A percentile compares a stretch with the other conserved stretches of the same genome.
phyloP scores from a whole-genome alignment of 2,329 filamentous ascomycete species.

The Penicillium sp. region DNA sequence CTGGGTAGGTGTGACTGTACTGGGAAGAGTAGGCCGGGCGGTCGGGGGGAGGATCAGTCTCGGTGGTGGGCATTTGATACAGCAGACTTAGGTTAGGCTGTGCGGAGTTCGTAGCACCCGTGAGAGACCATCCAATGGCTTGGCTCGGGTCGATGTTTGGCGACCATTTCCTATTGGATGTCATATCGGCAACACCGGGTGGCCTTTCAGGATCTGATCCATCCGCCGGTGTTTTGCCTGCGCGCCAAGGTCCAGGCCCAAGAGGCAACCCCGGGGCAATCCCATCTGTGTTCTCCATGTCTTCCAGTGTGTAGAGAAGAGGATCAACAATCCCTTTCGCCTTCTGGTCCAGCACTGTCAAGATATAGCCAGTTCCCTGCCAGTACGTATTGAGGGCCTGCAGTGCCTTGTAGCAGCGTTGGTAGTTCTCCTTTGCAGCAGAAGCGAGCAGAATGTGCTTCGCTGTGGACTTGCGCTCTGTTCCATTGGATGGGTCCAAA shows the following conservation, averaged over 20 bases:
- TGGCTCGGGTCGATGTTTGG: slow-evolving; percentile 54
- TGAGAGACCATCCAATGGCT: slow-evolving; percentile 83
- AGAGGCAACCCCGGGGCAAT: slow-evolving; percentile 54
- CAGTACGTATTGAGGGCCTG: slow-evolving; percentile 81
- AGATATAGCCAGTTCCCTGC: slow-evolving; percentile 83
- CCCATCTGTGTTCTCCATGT: slow-evolving; percentile 72
- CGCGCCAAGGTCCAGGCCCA: slow-evolving; percentile 54
- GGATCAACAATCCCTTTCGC: slow-evolving; percentile 83
- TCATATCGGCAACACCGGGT: slow-evolving; percentile 28
- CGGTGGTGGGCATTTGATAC: slow-evolving; percentile 62
- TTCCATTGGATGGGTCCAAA: slow-evolving; percentile 29
- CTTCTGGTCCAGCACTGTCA: slow-evolving; percentile 84
- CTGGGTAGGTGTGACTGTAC: slow-evolving; percentile 32
- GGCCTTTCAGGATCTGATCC: slow-evolving; percentile 21
- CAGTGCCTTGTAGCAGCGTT: slow-evolving; percentile 80
- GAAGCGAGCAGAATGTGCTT: slow-evolving; percentile 78
- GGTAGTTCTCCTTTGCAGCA: slow-evolving; percentile 83
- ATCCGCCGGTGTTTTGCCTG: slow-evolving; percentile 35
- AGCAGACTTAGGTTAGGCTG: slow-evolving; percentile 81
- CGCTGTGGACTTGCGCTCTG: slow-evolving; percentile 39
- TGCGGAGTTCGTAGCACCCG: slow-evolving; percentile 81
- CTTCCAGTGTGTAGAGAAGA: slow-evolving; percentile 66
- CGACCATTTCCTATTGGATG: slow-evolving; percentile 40
- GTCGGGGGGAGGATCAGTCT: slow-evolving; percentile 24
- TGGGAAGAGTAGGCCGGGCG: slow-evolving; percentile 34